phyloP scores from a whole-genome alignment of 768 basidiomycete genomes.

The Phaeotremella skinneri region DNA sequence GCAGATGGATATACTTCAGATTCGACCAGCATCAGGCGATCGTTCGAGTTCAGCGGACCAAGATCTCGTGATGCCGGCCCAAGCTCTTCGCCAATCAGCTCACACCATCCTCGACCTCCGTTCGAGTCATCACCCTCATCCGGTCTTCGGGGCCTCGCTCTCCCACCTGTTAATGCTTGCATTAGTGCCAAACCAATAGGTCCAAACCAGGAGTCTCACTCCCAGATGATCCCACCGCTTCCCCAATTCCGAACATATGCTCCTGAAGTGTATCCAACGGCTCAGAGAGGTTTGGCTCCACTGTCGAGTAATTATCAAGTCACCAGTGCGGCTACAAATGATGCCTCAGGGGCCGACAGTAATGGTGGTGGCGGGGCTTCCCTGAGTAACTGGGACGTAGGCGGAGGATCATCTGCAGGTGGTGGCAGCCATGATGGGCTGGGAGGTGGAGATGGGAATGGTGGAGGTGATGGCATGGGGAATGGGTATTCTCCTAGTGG shows the following conservation, averaged over 20 bases:
- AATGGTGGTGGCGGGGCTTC: conserved; percentile 7
- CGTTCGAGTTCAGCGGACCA: neutral
- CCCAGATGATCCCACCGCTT: too few species aligned
- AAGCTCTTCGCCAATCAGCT: neutral
- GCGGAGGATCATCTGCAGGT: conserved; percentile 4
- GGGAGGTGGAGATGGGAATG: conserved; percentile 4
- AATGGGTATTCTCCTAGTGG: neutral
- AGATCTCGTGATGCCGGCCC: neutral
- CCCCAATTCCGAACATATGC: too few species aligned
- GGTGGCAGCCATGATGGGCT: neutral
- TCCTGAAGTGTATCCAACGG: conserved; percentile 1
- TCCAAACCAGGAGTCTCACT: too few species aligned
- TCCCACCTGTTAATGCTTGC: too few species aligned
- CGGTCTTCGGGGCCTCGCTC: too few species aligned
- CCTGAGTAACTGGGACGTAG: neutral
- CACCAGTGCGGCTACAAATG: conserved; percentile 9
- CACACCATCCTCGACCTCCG: neutral
- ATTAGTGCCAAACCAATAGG: too few species aligned
- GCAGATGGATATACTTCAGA: neutral
- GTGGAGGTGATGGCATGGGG: conserved; percentile 7
- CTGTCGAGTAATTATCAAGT: neutral
- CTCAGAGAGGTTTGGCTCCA: neutral
- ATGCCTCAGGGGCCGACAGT: conserved; percentile 8
- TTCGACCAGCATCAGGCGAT: neutral
- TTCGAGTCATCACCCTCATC: neutral